phyloP scores from a whole-genome alignment of 2,329 filamentous ascomycete species.

The Talaromyces sp. region DNA sequence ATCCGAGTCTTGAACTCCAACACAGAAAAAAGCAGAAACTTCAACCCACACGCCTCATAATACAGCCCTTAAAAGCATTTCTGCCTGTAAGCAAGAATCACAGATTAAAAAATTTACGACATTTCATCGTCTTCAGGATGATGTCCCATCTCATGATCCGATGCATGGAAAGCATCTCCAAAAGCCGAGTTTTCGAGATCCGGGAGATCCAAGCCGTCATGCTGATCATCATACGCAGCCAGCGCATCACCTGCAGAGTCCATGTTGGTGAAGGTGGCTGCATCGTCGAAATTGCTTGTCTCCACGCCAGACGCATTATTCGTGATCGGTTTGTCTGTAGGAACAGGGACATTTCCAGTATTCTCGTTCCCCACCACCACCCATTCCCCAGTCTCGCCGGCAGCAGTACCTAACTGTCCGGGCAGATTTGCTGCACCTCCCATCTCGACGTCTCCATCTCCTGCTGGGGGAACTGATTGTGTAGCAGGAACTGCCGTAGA shows the following conservation, averaged over 20 bases:
- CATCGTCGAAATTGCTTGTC: conserved; percentile 38
- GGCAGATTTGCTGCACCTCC: conserved; percentile 44
- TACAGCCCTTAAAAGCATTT: background rate
- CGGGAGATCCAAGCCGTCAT: conserved; percentile 51
- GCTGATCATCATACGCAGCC: conserved; percentile 61
- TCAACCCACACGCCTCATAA: conserved; percentile 3
- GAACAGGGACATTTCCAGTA: conserved; percentile 40
- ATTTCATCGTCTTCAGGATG: conserved; percentile 41
- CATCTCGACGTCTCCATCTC: conserved; percentile 53
- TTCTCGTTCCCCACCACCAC: conserved; percentile 68
- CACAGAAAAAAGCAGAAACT: background rate
- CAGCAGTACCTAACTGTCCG: conserved; percentile 34
- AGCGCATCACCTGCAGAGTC: conserved; percentile 71
- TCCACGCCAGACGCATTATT: conserved; percentile 26
- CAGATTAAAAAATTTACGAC: conserved; percentile 18
- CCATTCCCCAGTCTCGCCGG: conserved; percentile 63
- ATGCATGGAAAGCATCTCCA: conserved; percentile 72
- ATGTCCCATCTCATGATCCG: conserved; percentile 45
- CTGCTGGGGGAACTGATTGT: conserved; percentile 14
- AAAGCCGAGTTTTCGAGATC: conserved; percentile 78
- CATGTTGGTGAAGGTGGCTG: conserved; percentile 47
- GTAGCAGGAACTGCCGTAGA: conserved; percentile 16
- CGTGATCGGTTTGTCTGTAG: conserved; percentile 19
- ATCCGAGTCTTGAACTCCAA: background rate
- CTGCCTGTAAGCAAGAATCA: background rate